Evolutionary conservation across 1,284 basidiomycete species (phyloP), one percentile per base, ranked within the genome.

Genomic region (Tylopilus sp.): DNA sequence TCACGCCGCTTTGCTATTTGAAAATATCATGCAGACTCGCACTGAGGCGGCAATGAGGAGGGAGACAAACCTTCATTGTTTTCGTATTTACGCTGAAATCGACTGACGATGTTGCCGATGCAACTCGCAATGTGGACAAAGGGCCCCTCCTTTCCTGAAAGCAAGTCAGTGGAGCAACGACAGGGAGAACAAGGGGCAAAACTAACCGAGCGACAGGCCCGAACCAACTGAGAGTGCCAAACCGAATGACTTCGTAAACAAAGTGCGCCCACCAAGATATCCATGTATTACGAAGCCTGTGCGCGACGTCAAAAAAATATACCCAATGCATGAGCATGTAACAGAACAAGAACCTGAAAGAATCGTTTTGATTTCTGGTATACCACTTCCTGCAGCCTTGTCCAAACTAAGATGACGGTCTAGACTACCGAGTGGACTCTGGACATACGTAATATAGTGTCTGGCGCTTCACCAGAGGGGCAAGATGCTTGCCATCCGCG

Each of bases 331-430:
- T 7, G 15, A 35, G 9, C 15, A 30, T 24, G 43, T 21, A 50
- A 55, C 12, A 31, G 53, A 44, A 38, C 12, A 38, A 69, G 38
- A 57, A 82, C 88, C 93, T 51, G 91, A 94, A 34, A 99, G 76
- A 51, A 98, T 96, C 1, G 93, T 94, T 71, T 98, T 99, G 68
- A 98, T 88, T 69, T 98, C 95, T 0, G 94, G 94, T 51, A 98
- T 95, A 55, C 95, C 95, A 62, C 90, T 93, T 12, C 95, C 95
- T 26, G 92, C 91, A 12, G 94, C 95, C 84, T 63, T 89, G 59
- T 24, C 21, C 26, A 49, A 46, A 31, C 20, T 56, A 35, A 57
- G 51, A 50, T 54, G 51, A 50, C 52, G 10, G 59, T 52, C 57
- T 59, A 45, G 51, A 55, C 33, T 28, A 51, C 44, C 40, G n/a